Evolutionary conservation across 169 alveolate genomes (phyloP).

Genomic region (Cryptosporidium andersoni): DNA sequence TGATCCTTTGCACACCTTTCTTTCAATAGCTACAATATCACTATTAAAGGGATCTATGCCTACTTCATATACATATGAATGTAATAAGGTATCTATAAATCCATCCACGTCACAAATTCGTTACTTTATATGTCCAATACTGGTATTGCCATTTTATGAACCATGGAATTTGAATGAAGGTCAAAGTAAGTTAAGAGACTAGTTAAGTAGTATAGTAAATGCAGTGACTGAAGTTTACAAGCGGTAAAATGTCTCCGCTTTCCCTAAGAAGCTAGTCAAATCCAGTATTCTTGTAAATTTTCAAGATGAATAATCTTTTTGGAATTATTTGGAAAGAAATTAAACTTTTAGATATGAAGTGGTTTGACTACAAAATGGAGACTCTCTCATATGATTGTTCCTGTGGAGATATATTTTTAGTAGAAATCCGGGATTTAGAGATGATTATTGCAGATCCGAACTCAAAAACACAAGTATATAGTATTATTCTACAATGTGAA

Average conservation of each 20-base stretch:
- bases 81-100: no score
- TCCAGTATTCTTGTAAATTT: no score
- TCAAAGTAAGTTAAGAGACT: no score
- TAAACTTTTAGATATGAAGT: slow-evolving; percentile 10
- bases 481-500: slow-evolving; percentile 41
- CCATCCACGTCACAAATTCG: no score
- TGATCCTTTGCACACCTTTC: slow-evolving; percentile 78
- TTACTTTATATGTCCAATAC: no score
- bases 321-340: slow-evolving; percentile 47
- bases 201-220: no score
- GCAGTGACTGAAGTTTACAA: no score
- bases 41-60: not conserved
- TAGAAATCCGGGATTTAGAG: slow-evolving; percentile 11
- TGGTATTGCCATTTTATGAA: no score
- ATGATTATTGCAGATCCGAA: not conserved
- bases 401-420: slow-evolving; percentile 58
- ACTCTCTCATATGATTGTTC: slow-evolving; percentile 59
- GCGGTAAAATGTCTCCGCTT: no score
- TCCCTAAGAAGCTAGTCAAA: no score
- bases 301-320: not conserved
- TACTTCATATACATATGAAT: no score
- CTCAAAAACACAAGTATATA: not conserved
- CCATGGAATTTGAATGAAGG: no score
- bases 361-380: slow-evolving; percentile 25
- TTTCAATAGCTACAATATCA: slow-evolving; percentile 75